Base-by-base conservation (phyloP, 2,329 filamentous ascomycete genomes). In the Microdochium bolleyi region DNA sequence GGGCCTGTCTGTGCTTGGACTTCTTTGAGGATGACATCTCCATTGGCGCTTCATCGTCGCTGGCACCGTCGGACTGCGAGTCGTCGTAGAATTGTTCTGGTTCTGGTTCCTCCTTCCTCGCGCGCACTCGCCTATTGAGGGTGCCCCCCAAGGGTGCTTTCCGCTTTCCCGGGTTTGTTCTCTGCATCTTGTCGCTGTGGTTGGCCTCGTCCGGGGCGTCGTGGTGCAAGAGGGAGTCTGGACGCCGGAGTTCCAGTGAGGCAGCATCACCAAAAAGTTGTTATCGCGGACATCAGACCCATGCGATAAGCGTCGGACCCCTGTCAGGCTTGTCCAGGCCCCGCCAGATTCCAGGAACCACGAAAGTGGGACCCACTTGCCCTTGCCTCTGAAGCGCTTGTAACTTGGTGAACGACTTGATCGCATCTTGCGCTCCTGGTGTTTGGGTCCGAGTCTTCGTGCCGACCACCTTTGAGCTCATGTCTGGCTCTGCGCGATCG, bases 41-140 rank as follows among this genome's bases (percentile, higher is more conserved):
- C 2, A 64, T 67, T 25, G 64, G 67, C 53, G 63, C 63, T 24
- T 67, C 63, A 22, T 68, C 64, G 19, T 57, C 61, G 9, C 63
- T 62, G 34, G 56, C 51, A 21, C 70, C 64, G 50, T 63, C 64
- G 3, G 62, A 61, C 10, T 66, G 67, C 14, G 65, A 69, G 58
- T 65, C 69, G 51, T 57, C 65, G 24, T 64, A 60, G 24, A 61
- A 56, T 24, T 68, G 64, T 13, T 73, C 70, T 5, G 69, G 71
- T 51, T 74, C 68, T 27, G 60, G 56, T 24, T 76, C 73, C 25
- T 77, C 71, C 27, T 63, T 70, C 49, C 74, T 66, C 1, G 71
- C 67, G 34, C 72, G 71, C 1, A 78, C 75, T 44, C 73, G 68
- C 53, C 73, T 67, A 55, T 73, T 69, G 2, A 75, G 61, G 11